Conservation (phyloP, 208 protist species). For the Trichomonas vaginalis region DNA sequence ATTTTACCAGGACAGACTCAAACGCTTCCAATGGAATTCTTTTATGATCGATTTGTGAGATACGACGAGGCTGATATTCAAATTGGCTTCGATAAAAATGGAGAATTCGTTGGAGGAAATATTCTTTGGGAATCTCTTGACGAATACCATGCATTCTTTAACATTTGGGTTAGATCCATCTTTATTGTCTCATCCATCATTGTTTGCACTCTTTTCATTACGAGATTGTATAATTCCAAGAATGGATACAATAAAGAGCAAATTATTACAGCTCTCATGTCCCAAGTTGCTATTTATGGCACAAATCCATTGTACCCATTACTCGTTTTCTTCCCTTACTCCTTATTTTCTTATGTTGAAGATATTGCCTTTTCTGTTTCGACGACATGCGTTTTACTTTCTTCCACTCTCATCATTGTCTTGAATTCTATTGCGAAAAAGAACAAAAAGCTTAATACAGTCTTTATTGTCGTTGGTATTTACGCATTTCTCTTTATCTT, state of each 20-base stretch:
- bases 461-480: neutral
- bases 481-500: neutral
- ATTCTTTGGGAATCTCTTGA: neutral
- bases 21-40: neutral
- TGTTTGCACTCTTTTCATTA: neutral
- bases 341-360: neutral
- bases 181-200: neutral
- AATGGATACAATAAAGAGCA: neutral
- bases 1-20: neutral
- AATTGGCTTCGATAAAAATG: neutral
- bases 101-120: neutral
- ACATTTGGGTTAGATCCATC: neutral
- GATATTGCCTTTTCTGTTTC: neutral
- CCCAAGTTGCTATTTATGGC: neutral
- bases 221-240: neutral
- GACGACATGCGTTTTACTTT: neutral
- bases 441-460: neutral
- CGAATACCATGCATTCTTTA: neutral
- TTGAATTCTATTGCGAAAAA: neutral
- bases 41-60: neutral
- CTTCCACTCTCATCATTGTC: neutral
- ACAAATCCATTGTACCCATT: neutral
- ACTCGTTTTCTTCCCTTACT: neutral
- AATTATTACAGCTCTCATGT: neutral
- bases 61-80: neutral